phyloP scores from a whole-genome alignment of 2,329 filamentous ascomycete genomes.

The Westerdykella sp. region DNA sequence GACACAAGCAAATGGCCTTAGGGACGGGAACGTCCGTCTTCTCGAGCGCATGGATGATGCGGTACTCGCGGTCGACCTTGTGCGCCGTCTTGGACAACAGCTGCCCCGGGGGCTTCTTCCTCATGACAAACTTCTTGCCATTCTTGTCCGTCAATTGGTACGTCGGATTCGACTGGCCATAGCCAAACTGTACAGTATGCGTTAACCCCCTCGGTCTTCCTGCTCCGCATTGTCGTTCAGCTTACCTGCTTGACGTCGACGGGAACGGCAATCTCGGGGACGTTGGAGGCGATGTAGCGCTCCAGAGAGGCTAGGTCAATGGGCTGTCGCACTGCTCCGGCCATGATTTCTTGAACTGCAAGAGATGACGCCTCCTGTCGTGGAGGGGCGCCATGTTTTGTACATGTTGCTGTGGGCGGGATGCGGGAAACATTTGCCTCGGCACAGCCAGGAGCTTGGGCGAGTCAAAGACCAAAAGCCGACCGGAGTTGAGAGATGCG shows the following conservation, averaged over 20 bases:
- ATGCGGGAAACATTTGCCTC: slow-evolving; percentile 1
- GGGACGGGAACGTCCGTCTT: slow-evolving; percentile 80
- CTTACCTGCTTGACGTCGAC: slow-evolving; percentile 81
- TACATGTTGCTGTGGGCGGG: slow-evolving; percentile 1
- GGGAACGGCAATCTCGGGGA: slow-evolving; percentile 77
- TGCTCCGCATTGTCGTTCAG: not conserved
- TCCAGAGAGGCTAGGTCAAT: slow-evolving; percentile 78
- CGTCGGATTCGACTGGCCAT: slow-evolving; percentile 95
- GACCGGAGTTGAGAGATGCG: not conserved
- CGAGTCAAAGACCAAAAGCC: not conserved
- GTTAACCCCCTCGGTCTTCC: not conserved
- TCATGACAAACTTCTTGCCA: slow-evolving; percentile 73
- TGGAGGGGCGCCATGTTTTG: slow-evolving; percentile 13
- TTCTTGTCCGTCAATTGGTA: slow-evolving; percentile 77
- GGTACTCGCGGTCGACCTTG: slow-evolving; percentile 92
- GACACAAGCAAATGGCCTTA: slow-evolving; percentile 74
- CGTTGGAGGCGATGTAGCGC: slow-evolving; percentile 67
- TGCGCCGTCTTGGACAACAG: slow-evolving; percentile 91
- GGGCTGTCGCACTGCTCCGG: slow-evolving; percentile 80
- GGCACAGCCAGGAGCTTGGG: not conserved
- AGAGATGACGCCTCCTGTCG: slow-evolving; percentile 6
- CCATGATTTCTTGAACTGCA: slow-evolving; percentile 50
- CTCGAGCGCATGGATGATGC: slow-evolving; percentile 77
- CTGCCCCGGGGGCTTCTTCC: slow-evolving; percentile 95
- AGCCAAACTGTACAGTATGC: slow-evolving; percentile 67